These are phyloP conservation scores for Globisporangium middletonii DNA, from an alignment of 352 stramenopile genomes.

Conservation along the genomic window DNA sequence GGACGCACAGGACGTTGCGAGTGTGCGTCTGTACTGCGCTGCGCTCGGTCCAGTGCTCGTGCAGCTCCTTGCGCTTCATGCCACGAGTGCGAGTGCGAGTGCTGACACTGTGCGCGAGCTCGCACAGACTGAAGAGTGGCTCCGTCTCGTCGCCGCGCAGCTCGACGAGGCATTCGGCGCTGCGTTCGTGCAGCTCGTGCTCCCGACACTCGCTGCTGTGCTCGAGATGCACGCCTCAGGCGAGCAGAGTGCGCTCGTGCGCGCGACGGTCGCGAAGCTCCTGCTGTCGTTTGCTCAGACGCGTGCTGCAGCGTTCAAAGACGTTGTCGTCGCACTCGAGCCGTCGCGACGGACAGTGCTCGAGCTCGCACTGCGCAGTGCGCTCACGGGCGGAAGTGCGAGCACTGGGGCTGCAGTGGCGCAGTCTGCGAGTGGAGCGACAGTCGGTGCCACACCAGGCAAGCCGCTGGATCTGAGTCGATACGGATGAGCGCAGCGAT, in stretches of 20 bases:
- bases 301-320: constrained; percentile 42
- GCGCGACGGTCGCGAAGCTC: constrained; percentile 24
- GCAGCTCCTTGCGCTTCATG: constrained; percentile 11
- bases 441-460: not conserved
- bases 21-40: constrained; percentile 39
- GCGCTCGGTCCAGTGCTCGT: constrained; percentile 36
- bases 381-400: constrained; percentile 23
- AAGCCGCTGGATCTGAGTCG: constrained; percentile 40
- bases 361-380: constrained; percentile 35
- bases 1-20: constrained; percentile 26
- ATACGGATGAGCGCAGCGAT: constrained; percentile 17
- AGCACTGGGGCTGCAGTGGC: not conserved
- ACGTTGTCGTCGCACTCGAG: constrained; percentile 36
- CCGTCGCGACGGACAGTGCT: constrained; percentile 28
- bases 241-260: constrained; percentile 5
- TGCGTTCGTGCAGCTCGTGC: constrained; percentile 51
- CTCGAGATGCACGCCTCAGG: constrained; percentile 21
- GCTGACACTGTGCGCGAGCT: constrained; percentile 24
- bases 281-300: constrained; percentile 53
- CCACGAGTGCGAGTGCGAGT: constrained; percentile 4
- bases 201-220: constrained; percentile 43
- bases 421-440: not conserved
- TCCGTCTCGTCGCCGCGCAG: constrained; percentile 40
- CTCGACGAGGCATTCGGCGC: constrained; percentile 37
- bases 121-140: constrained; percentile 35